Conservation (phyloP, 2,329 filamentous ascomycete species). For the Sclerotinia minor region DNA sequence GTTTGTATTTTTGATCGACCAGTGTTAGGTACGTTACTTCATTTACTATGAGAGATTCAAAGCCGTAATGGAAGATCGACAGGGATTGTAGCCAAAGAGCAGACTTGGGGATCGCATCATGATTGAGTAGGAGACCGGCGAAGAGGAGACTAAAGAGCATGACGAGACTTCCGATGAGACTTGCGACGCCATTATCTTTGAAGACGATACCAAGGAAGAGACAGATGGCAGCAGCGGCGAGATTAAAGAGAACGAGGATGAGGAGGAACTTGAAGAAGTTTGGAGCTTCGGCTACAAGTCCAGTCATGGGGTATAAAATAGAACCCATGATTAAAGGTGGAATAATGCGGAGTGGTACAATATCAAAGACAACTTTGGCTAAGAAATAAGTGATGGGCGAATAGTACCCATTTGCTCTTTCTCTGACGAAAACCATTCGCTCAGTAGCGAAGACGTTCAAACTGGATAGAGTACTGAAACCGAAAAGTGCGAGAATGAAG, state of each 20-base stretch:
- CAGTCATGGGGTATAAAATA: conserved; percentile 98
- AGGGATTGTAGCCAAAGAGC: conserved; percentile 89
- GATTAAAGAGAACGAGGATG: conserved; percentile 91
- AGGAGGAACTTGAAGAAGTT: conserved; percentile 92
- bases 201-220: conserved; percentile 96
- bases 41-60: conserved; percentile 95
- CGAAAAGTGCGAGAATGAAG: conserved; percentile 92
- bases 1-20: conserved; percentile 90
- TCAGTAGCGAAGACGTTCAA: conserved; percentile 92
- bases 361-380: conserved; percentile 97
- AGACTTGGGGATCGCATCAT: conserved; percentile 83
- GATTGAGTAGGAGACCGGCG: conserved; percentile 89
- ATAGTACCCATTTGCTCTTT: conserved; percentile 96
- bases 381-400: conserved; percentile 90
- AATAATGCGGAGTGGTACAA: conserved; percentile 88
- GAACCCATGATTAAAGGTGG: conserved; percentile 93
- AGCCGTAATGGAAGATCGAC: conserved; percentile 97
- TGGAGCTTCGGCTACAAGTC: conserved; percentile 74
- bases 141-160: conserved; percentile 98
- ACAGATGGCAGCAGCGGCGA: conserved; percentile 90
- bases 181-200: conserved; percentile 87
- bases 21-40: conserved; percentile 89
- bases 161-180: conserved; percentile 87
- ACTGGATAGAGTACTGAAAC: conserved; percentile 93
- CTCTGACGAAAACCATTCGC: conserved; percentile 84